A percentile compares a stretch with the other conserved stretches of the same genome.
These are phyloP conservation scores for Entomortierella lignicola DNA, from an alignment of 192 early-diverging fungal genomes.

Conservation along the genomic window DNA sequence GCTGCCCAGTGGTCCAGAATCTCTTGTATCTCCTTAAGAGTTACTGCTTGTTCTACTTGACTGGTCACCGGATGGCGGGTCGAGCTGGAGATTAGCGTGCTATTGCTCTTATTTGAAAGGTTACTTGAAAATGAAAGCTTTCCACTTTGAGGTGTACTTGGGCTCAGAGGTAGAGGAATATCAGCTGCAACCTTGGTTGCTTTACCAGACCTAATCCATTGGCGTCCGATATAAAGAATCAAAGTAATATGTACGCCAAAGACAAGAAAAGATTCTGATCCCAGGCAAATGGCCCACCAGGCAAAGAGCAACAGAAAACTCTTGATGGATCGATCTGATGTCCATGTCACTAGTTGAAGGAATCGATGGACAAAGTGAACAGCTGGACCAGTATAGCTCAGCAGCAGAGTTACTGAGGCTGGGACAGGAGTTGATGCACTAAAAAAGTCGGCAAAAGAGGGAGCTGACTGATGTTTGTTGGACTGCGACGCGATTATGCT, in stretches of 20 bases:
- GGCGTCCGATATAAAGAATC: conserved; percentile 38
- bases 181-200: conserved; percentile 14
- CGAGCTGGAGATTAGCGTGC: conserved; percentile 10
- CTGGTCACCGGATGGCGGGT: conserved; percentile 40
- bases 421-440: conserved; percentile 56
- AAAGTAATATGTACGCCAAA: conserved; percentile 45
- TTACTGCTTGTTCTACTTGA: conserved; percentile 51
- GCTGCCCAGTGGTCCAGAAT: conserved; percentile 55
- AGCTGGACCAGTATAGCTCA: conserved; percentile 54
- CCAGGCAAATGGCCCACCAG: conserved; percentile 61
- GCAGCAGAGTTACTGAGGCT: conserved; percentile 54
- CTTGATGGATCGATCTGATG: conserved; percentile 53
- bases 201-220: conserved; percentile 54
- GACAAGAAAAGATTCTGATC: conserved; percentile 48
- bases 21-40: conserved; percentile 56
- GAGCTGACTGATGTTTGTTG: conserved; percentile 18
- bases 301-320: conserved; percentile 56
- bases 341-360: conserved; percentile 57
- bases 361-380: conserved; percentile 51
- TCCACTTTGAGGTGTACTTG: conserved; percentile 25
- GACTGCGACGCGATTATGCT: conserved; percentile 10
- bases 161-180: conserved; percentile 20
- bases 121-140: conserved; percentile 30
- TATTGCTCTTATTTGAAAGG: conserved; percentile 18
- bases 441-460: conserved; percentile 56